These are phyloP conservation scores for Cinchona pubescens DNA, from an alignment of 257 asterid species.

Conservation along the genomic window DNA sequence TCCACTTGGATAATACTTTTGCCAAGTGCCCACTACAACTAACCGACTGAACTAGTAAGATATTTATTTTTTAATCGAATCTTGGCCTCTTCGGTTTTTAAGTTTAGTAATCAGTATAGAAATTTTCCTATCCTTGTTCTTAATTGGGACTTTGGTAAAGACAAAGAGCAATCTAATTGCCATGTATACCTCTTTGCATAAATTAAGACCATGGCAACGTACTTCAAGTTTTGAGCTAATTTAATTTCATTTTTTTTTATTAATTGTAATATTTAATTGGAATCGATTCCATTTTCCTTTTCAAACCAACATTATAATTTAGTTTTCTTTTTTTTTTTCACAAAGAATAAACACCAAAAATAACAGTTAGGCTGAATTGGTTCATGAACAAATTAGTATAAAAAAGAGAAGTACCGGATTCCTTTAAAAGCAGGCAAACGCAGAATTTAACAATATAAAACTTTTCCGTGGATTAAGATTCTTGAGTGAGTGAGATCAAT, in stretches of 20 bases:
- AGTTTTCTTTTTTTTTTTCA: no score
- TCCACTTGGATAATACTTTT: conserved; percentile 16
- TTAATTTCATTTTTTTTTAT: background rate
- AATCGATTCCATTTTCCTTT: background rate
- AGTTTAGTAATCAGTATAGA: background rate
- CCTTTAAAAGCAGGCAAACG: background rate
- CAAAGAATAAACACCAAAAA: background rate
- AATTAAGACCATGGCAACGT: background rate
- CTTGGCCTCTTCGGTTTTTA: background rate
- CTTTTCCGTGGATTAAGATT: background rate
- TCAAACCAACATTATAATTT: background rate
- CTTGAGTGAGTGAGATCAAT: background rate
- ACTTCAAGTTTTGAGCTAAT: background rate
- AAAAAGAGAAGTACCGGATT: conserved; percentile 15
- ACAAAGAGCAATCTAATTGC: background rate
- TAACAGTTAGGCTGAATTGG: background rate
- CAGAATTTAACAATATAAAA: background rate
- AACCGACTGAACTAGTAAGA: background rate
- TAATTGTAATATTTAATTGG: background rate
- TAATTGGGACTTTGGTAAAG: background rate
- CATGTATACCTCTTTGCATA: background rate
- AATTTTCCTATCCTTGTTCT: background rate
- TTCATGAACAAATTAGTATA: background rate
- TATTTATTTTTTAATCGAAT: background rate
- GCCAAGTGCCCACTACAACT: conserved; percentile 34